Conservation (phyloP, 2,329 filamentous ascomycete species). For the Sporothrix humicola region DNA sequence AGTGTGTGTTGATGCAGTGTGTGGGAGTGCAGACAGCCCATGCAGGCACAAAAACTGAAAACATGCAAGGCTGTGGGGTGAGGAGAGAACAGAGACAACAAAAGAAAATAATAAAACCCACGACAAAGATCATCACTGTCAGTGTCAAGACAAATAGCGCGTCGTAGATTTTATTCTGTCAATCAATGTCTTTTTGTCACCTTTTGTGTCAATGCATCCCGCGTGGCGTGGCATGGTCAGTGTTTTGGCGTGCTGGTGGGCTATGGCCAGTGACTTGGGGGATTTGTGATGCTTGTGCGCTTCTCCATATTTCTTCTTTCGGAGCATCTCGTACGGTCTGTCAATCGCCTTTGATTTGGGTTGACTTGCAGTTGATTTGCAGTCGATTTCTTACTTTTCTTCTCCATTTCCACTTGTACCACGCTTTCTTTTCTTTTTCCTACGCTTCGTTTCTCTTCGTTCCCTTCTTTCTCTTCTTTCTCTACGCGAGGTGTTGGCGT, state of each 20-base stretch:
- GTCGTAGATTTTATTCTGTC: background rate
- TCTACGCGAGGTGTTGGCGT: background rate
- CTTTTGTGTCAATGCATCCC: too few relatives aligned
- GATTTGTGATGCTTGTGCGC: background rate
- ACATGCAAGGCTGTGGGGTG: slow-evolving; percentile 14
- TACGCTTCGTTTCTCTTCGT: background rate
- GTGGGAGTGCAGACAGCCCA: background rate
- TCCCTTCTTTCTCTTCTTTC: background rate
- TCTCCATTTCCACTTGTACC: background rate
- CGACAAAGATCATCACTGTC: too few relatives aligned
- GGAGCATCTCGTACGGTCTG: slow-evolving; percentile 4
- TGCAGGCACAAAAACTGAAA: background rate
- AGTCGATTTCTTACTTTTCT: too few relatives aligned
- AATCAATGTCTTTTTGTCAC: too few relatives aligned
- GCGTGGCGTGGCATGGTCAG: too few relatives aligned
- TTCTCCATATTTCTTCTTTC: background rate
- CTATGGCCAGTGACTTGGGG: too few relatives aligned
- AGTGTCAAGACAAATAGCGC: background rate
- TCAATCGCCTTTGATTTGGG: too few relatives aligned
- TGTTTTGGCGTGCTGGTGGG: too few relatives aligned
- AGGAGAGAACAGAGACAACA: too few relatives aligned
- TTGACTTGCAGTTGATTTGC: too few relatives aligned
- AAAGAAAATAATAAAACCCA: background rate
- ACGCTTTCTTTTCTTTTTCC: slow-evolving; percentile 2
- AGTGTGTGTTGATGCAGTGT: background rate